Evolutionary conservation across 441 rosid genomes (phyloP), one percentile per base, ranked within the genome.

Genomic region (Jatropha multifida): DNA sequence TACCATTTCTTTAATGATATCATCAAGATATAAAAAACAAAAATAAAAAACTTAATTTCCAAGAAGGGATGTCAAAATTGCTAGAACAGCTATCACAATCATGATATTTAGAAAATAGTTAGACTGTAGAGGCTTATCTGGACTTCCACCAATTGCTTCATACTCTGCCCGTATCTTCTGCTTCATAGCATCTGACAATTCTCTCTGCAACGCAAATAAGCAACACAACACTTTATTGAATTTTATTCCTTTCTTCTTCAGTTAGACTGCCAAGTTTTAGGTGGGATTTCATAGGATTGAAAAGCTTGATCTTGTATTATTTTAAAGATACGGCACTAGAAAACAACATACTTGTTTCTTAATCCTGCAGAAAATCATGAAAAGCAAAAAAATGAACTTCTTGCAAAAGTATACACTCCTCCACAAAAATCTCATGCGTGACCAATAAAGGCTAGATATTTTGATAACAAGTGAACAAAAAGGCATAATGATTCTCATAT

Each of bases 121-220:
- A 10, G 96, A 85, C 70, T 81, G 81, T 13, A 92, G 83, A 61
- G 93, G 92, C 90, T 86, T 89, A 81, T 91, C 81, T 65, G 94
- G 97, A 75, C 94, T 92, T 81, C 97, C 95, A 80, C 92, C 92
- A 6, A 91, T 1, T 32, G 89, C 94, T 85, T 87, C 86, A 38
- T 90, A 92, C 86, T 91, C 98, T 62, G 94, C 90, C 75, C 91
- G 81, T 55, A 92, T 90, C 92, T 90, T 94, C 94, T 91, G 87
- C 89, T 94, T 89, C 98, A 92, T 91, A 42, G 88, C 48, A 5
- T 89, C 93, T 62, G 95, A 89, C 37, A 94, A 85, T 83, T 92
- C 95, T 70, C 87, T 91, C 97, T 87, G 92, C 88, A 86, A 75
- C 84, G 80, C 86, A 86, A 84, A 78, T 76, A 86, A 68, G 88